Percentiles rank a stretch among this genome's conserved stretches.
Evolutionary conservation across 2,329 filamentous ascomycete species (phyloP).

Genomic region (Myriosclerotinia scirpicola): DNA sequence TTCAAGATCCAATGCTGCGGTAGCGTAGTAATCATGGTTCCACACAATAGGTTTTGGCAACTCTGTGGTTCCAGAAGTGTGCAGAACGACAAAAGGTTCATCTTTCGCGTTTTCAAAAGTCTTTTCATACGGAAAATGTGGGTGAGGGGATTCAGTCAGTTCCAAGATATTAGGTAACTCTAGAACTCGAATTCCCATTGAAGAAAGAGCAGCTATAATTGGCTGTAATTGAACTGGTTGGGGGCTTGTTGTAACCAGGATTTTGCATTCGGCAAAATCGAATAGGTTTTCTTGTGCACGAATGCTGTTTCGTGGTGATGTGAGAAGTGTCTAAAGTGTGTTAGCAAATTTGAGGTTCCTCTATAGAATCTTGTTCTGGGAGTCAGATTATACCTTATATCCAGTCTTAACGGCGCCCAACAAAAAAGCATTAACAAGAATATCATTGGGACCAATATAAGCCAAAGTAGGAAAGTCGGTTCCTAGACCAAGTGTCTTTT

Average conservation of each 20-base stretch:
- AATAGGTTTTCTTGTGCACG: conserved; percentile 11
- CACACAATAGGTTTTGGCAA: conserved; percentile 18
- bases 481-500: conserved; percentile 20
- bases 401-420: conserved; percentile 21
- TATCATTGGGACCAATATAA: conserved; percentile 43
- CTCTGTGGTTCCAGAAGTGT: conserved; percentile 18
- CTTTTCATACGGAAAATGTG: neutral
- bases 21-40: conserved; percentile 7
- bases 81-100: neutral
- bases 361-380: neutral
- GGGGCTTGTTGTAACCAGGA: conserved; percentile 11
- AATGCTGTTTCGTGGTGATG: conserved; percentile 18
- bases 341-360: neutral
- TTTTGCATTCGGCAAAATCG: neutral
- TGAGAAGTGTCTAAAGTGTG: conserved; percentile 4
- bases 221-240: neutral
- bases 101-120: neutral
- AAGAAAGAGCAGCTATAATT: neutral
- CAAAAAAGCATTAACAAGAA: neutral
- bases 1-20: neutral
- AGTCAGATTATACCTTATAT: conserved; percentile 7
- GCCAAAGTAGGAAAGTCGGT: conserved; percentile 44
- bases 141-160: neutral
- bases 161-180: neutral
- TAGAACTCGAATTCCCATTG: neutral